Conservation (phyloP, 306 rosid genomes). For the Oemleria cerasiformis region DNA sequence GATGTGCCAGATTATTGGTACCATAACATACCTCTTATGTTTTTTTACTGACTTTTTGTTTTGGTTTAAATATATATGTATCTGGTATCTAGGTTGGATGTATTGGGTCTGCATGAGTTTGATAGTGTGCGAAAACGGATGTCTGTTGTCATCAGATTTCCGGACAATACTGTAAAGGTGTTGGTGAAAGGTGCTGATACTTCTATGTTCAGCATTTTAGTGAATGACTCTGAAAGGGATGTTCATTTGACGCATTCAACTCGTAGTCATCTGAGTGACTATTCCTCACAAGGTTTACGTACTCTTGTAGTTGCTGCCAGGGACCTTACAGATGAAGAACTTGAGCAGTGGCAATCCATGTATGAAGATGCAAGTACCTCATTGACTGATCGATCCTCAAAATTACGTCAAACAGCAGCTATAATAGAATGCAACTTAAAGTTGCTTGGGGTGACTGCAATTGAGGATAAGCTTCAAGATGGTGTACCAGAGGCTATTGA, state of each 20-base stretch:
- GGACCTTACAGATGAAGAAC: slow-evolving; percentile 69
- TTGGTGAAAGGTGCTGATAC: slow-evolving; percentile 96
- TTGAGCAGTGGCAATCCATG: slow-evolving; percentile 74
- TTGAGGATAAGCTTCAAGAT: slow-evolving; percentile 96
- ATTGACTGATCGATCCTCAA: slow-evolving; percentile 62
- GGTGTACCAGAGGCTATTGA: slow-evolving; percentile 98
- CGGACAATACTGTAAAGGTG: slow-evolving; percentile 75
- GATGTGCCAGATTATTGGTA: neutral
- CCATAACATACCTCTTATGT: neutral
- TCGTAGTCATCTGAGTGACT: slow-evolving; percentile 67
- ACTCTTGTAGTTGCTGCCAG: slow-evolving; percentile 86
- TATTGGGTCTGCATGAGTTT: slow-evolving; percentile 94
- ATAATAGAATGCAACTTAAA: slow-evolving; percentile 70
- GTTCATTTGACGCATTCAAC: slow-evolving; percentile 43
- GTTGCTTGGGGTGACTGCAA: slow-evolving; percentile 89
- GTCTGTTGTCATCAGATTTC: slow-evolving; percentile 93
- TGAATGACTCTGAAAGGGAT: slow-evolving; percentile 35
- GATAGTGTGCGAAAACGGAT: slow-evolving; percentile 95
- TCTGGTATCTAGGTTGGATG: slow-evolving; percentile 74
- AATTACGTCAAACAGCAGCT: slow-evolving; percentile 78
- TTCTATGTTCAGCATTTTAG: slow-evolving; percentile 72
- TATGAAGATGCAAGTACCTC: slow-evolving; percentile 96
- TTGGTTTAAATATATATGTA: neutral
- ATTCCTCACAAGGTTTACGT: slow-evolving; percentile 80
- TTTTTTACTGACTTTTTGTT: neutral